These are phyloP conservation scores for Tulasnella calospora DNA, from an alignment of 768 basidiomycete genomes.

Conservation along the genomic window DNA sequence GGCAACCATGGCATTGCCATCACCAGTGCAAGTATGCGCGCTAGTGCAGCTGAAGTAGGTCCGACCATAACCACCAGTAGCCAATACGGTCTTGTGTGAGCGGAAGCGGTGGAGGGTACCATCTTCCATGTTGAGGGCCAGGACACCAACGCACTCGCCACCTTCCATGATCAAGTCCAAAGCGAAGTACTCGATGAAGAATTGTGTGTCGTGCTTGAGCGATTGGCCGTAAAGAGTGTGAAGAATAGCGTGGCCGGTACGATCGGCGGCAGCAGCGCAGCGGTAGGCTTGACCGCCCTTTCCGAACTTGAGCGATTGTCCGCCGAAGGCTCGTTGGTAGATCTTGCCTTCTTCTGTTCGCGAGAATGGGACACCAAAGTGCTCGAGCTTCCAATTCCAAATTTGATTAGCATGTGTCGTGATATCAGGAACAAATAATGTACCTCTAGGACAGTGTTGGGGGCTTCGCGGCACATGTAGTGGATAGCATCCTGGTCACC, in stretches of 20 bases:
- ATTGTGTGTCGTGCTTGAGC: slow-evolving; percentile 97
- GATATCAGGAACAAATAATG: slow-evolving; percentile 25
- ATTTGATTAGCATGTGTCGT: slow-evolving; percentile 2
- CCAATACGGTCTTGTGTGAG: slow-evolving; percentile 95
- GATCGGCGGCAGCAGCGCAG: slow-evolving; percentile 96
- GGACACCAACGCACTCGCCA: slow-evolving; percentile 98
- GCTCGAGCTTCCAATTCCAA: slow-evolving; percentile 69
- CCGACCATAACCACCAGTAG: slow-evolving; percentile 97
- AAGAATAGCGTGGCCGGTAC: slow-evolving; percentile 95
- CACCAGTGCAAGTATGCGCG: slow-evolving; percentile 98
- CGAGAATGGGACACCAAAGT: slow-evolving; percentile 98
- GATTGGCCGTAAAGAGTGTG: slow-evolving; percentile 99
- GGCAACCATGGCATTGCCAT: slow-evolving; percentile 97
- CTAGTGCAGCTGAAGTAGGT: slow-evolving; percentile 98
- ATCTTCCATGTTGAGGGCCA: slow-evolving; percentile 99
- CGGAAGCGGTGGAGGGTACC: slow-evolving; percentile 98
- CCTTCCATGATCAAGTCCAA: slow-evolving; percentile 98
- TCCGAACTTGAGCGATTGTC: slow-evolving; percentile 92
- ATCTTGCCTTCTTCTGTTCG: slow-evolving; percentile 98
- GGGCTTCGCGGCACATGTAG: slow-evolving; percentile 99
- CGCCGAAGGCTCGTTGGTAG: slow-evolving; percentile 98
- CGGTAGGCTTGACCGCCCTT: slow-evolving; percentile 99
- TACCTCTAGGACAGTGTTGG: slow-evolving; percentile 87
- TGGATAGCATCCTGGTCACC: slow-evolving; percentile 99
- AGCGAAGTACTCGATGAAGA: slow-evolving; percentile 99